Evolutionary conservation across 2,329 filamentous ascomycete species (phyloP), one percentile per base, ranked within the genome.

Genomic region (Beauveria sp.): DNA sequence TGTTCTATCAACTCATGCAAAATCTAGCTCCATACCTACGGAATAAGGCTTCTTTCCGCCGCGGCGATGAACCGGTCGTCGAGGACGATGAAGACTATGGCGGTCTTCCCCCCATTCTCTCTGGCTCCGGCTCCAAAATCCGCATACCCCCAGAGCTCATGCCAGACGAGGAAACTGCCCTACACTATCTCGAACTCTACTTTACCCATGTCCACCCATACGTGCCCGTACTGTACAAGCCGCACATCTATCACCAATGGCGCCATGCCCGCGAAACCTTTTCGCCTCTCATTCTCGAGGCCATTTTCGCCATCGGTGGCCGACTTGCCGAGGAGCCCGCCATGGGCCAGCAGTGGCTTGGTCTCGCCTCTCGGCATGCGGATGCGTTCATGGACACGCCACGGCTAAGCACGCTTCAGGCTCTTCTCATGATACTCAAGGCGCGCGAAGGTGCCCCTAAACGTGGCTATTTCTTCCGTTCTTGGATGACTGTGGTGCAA

Each of bases 401-500:
- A 2, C 84, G 93, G 55, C 71, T 97, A 52, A 97, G 91, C 74
- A 97, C 94, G 0, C 86, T 97, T 10, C 93, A 97, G 75, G 93
- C 92, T 3, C 79, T 96, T 63, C 77, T 97, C 50, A 87, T 97
- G 50, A 81, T 97, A 20, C 77, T 97, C 48, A 97, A 97, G 73
- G 94, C 93, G 1, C 84, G 92, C 64, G 93, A 97, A 73, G 89
- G 90, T n/a, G 86, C 89, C 9, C 92, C 93, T 0, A 96, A 96
- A 70, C 86, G 91, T 63, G 94, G 94, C 1, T 97, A 97, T 71
- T 97, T 94, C 73, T 97, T 94, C 75, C 87, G 93, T 43, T 97
- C 94, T 0, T 97, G 94, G 93, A 96, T 97, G 85, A 91, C 90
- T 5, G 86, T 96, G 22, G 93, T 96, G 58, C 91, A 92, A 63